Conservation (phyloP, 2,329 filamentous ascomycete species). For the Pestalotiopsis sp. region DNA sequence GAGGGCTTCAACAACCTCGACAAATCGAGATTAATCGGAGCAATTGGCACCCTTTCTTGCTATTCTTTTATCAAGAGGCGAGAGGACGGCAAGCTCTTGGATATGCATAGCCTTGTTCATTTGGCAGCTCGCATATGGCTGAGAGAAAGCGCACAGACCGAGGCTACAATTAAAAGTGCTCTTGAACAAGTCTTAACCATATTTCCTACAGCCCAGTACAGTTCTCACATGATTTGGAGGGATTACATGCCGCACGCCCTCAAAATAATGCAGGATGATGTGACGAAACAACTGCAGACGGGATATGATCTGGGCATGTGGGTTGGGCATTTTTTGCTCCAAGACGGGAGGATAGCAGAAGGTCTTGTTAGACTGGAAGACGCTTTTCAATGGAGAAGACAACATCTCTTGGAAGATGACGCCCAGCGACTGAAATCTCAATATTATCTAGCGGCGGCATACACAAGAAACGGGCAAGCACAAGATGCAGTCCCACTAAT, state of each 20-base stretch:
- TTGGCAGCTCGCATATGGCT: neutral
- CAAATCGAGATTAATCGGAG: no score
- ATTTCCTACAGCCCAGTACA: no score
- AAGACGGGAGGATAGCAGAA: no score
- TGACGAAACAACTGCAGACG: neutral
- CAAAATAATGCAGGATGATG: neutral
- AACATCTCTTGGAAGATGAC: neutral
- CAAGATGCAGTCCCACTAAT: no score
- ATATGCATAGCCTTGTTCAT: neutral
- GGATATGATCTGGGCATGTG: neutral
- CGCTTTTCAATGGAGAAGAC: no score
- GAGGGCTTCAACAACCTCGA: no score
- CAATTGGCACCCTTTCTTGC: no score
- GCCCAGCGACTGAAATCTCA: neutral
- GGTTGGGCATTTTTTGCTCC: no score
- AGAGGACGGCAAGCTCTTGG: no score
- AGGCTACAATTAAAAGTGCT: neutral
- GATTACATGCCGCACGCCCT: neutral
- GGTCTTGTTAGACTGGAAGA: no score
- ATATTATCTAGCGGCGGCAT: neutral
- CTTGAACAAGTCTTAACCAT: neutral
- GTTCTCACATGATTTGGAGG: neutral
- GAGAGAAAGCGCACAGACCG: neutral
- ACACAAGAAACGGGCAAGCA: neutral
- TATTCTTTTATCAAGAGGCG: no score